These are phyloP conservation scores for Cystobasidium slooffiae DNA, from an alignment of 1,284 basidiomycete species.

Conservation along the genomic window DNA sequence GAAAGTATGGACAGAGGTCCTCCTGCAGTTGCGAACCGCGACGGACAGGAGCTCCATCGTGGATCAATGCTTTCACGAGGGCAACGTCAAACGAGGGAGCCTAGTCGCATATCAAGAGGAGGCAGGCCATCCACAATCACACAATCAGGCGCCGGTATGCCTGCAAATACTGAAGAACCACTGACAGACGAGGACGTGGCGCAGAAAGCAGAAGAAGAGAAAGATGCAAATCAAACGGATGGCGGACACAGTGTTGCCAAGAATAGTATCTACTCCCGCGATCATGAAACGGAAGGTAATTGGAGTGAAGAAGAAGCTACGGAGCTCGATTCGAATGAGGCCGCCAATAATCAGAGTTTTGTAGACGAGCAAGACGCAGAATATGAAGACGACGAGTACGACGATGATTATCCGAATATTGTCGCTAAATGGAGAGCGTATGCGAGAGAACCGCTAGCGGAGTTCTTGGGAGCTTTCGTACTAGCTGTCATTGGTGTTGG, in stretches of 20 bases:
- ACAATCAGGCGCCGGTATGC: too few species aligned
- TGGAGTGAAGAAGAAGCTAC: slow-evolving; percentile 19
- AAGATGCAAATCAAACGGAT: neutral
- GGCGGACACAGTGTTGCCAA: neutral
- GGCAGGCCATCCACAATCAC: too few species aligned
- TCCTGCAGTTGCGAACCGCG: neutral
- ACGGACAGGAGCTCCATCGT: too few species aligned
- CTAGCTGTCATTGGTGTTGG: slow-evolving; percentile 48
- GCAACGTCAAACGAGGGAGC: too few species aligned
- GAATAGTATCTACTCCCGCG: neutral
- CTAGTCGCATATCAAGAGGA: too few species aligned
- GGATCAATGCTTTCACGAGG: too few species aligned
- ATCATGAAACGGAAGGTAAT: slow-evolving; percentile 12
- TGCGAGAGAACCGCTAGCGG: slow-evolving; percentile 50
- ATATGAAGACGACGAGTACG: slow-evolving; percentile 10
- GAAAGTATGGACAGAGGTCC: neutral
- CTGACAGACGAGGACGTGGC: neutral
- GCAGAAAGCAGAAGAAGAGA: neutral
- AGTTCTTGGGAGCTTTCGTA: slow-evolving; percentile 49
- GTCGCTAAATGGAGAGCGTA: slow-evolving; percentile 44
- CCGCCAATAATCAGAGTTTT: neutral
- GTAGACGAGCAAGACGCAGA: neutral
- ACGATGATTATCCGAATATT: slow-evolving; percentile 35
- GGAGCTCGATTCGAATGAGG: slow-evolving; percentile 16
- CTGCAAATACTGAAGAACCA: neutral